phyloP scores from a whole-genome alignment of 2,329 filamentous ascomycete species.

The Berkeleyomyces basicola region DNA sequence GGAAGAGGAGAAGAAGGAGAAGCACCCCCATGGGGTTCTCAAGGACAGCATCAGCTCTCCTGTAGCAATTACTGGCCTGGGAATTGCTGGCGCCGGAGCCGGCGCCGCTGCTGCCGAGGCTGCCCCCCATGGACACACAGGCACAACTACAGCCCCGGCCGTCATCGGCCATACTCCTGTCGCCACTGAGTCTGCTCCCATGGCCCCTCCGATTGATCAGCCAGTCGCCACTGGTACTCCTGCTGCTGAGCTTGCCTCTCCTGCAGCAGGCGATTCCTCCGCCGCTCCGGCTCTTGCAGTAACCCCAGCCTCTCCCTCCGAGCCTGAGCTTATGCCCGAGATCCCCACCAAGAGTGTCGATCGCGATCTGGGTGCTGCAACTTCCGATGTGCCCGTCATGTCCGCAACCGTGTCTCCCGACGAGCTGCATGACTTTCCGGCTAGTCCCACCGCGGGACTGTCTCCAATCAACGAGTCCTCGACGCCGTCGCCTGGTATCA shows the following conservation, averaged over 20 bases:
- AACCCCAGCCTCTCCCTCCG: not conserved
- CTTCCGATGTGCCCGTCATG: not conserved
- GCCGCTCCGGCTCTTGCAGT: not conserved
- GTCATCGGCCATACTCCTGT: not conserved
- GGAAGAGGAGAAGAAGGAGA: slow-evolving; percentile 32
- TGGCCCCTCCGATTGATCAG: not conserved
- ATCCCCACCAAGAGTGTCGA: not conserved
- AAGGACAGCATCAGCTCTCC: not conserved
- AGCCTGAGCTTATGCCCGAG: not conserved
- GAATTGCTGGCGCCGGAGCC: not conserved
- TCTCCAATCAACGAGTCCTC: slow-evolving; percentile 7
- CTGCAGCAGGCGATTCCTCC: not conserved
- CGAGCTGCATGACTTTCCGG: slow-evolving; percentile 3
- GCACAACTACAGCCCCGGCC: no score
- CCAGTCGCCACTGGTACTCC: not conserved
- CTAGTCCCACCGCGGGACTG: not conserved
- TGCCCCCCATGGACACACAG: not conserved
- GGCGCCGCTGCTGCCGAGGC: not conserved
- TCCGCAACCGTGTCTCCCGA: slow-evolving; percentile 4
- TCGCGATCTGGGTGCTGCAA: not conserved
- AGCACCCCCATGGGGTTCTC: slow-evolving; percentile 17
- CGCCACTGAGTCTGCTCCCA: not conserved
- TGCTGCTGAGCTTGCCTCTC: not conserved
- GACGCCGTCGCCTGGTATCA: not conserved
- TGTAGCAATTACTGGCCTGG: not conserved